Conservation (phyloP, 345 rosid genomes). For the Rhodamnia argentea region DNA sequence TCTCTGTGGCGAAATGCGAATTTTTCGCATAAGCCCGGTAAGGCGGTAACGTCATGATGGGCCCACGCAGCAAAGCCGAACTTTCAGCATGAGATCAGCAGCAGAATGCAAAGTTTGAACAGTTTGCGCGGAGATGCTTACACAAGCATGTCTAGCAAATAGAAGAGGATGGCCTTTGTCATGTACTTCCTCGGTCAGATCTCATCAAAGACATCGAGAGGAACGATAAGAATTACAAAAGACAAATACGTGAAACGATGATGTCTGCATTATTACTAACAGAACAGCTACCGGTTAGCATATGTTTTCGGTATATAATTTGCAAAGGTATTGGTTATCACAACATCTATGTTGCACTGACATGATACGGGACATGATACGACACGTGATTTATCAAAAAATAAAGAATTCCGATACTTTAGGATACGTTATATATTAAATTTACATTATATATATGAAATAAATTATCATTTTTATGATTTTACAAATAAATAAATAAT, state of each 20-base stretch:
- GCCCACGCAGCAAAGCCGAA: not conserved
- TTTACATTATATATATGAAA: no score
- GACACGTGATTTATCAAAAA: no score
- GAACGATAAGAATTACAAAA: not conserved
- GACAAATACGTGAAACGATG: not conserved
- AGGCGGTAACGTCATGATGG: not conserved
- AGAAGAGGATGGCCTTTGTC: not conserved
- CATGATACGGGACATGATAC: no score
- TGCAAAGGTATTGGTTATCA: not conserved
- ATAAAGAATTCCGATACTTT: no score
- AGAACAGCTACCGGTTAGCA: not conserved
- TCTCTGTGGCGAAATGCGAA: not conserved
- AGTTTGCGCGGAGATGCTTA: not conserved
- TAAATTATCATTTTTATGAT: no score
- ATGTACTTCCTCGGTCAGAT: not conserved
- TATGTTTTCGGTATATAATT: not conserved
- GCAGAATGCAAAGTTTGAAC: not conserved
- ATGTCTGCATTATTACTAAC: not conserved
- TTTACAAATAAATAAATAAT: no score
- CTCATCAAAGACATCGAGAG: not conserved
- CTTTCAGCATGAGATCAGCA: not conserved
- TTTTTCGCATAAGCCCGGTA: not conserved
- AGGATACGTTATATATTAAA: no score
- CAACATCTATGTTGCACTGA: no score
- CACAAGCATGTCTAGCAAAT: not conserved